Percentiles rank a stretch among this genome's conserved stretches.
These are phyloP conservation scores for Rhodocollybia butyracea DNA, from an alignment of 768 basidiomycete species.

Conservation along the genomic window DNA sequence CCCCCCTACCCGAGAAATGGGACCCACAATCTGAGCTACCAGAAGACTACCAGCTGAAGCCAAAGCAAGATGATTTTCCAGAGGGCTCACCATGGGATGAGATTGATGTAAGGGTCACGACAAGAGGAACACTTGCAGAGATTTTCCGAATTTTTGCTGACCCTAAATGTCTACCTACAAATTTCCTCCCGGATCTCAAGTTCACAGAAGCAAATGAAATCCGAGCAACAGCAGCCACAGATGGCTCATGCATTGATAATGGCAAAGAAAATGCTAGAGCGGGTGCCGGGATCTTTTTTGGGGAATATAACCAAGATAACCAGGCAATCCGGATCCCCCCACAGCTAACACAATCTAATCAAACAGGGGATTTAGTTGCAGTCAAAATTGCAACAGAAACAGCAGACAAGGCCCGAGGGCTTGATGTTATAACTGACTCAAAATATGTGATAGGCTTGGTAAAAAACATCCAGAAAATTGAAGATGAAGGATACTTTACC, in stretches of 20 bases:
- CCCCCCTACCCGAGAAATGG: not conserved
- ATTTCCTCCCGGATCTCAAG: not conserved
- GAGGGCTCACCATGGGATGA: too few species aligned
- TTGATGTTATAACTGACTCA: constrained; percentile 8
- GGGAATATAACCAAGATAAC: not conserved
- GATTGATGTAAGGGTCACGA: too few species aligned
- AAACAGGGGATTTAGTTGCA: constrained; percentile 11
- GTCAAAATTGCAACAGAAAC: not conserved
- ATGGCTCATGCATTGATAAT: constrained; percentile 15
- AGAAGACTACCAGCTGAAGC: not conserved
- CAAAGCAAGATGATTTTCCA: too few species aligned
- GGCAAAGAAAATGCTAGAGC: constrained; percentile 12
- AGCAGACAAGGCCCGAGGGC: not conserved
- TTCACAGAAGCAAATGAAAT: not conserved
- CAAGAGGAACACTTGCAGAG: not conserved
- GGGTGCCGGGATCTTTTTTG: constrained; percentile 12
- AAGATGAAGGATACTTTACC: constrained; percentile 5
- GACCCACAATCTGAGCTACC: not conserved
- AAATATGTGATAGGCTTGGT: constrained; percentile 9
- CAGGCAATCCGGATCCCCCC: constrained; percentile 4
- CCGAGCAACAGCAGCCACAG: constrained; percentile 10
- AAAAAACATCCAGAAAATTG: not conserved
- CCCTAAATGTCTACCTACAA: not conserved
- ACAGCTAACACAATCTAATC: constrained; percentile 8
- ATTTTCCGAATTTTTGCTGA: not conserved